Percentiles rank a stretch among this genome's conserved stretches.
These are phyloP conservation scores for Serendipita sp. DNA, from an alignment of 768 basidiomycete species.

Conservation along the genomic window DNA sequence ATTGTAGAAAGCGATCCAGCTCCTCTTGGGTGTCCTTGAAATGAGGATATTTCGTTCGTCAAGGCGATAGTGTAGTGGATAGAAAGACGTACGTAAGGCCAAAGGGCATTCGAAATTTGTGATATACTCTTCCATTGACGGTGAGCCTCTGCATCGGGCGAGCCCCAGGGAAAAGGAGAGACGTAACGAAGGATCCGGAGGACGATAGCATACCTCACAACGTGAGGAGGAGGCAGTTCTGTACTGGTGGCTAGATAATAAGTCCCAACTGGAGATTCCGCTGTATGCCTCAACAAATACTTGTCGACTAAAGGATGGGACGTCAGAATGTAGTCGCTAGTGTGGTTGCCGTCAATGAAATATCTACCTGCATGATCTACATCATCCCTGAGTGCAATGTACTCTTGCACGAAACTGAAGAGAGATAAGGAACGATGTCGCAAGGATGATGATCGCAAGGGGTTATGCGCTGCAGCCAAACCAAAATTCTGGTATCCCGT, in stretches of 20 bases:
- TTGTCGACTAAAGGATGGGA: not conserved
- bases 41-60: no score
- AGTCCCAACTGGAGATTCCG: not conserved
- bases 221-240: conserved; percentile 11
- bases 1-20: not conserved
- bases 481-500: not conserved
- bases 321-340: not conserved
- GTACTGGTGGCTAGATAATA: conserved; percentile 10
- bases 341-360: not conserved
- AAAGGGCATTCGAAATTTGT: conserved; percentile 35
- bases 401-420: not conserved
- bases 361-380: not conserved
- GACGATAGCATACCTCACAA: conserved; percentile 16
- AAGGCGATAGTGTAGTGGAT: not conserved
- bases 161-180: conserved; percentile 68
- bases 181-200: conserved; percentile 44
- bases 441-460: not conserved
- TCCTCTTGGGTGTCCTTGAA: not conserved
- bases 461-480: not conserved
- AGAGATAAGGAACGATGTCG: not conserved
- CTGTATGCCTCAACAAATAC: not conserved
- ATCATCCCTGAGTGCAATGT: not conserved
- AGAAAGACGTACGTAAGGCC: conserved; percentile 17
- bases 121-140: conserved; percentile 33
- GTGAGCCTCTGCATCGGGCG: conserved; percentile 41